phyloP scores from a whole-genome alignment of 306 rosid genomes.

The Canavalia gladiata region DNA sequence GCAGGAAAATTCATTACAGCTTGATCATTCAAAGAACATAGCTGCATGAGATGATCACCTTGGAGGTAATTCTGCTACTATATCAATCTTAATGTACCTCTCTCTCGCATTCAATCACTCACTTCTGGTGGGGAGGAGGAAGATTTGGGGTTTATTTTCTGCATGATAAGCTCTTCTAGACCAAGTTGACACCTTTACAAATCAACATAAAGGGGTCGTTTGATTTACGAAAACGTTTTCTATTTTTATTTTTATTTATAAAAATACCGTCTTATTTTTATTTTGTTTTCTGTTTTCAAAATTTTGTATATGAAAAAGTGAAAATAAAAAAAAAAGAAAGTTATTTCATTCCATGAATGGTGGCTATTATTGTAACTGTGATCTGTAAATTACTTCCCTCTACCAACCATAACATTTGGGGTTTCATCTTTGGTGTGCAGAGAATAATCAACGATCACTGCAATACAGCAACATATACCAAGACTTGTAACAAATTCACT shows the following conservation, averaged over 20 bases:
- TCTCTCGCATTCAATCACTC: neutral
- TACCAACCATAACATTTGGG: conserved; percentile 9
- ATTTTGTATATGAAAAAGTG: too few species aligned
- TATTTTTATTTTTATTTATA: too few species aligned
- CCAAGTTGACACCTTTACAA: neutral
- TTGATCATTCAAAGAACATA: conserved; percentile 52
- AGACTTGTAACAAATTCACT: conserved; percentile 26
- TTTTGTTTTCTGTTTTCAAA: too few species aligned
- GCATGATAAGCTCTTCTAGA: neutral
- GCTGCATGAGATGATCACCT: conserved; percentile 46
- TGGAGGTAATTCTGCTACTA: conserved; percentile 45
- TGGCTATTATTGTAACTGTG: conserved; percentile 30
- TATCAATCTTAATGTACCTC: neutral
- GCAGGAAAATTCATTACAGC: conserved; percentile 38
- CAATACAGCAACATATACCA: conserved; percentile 16
- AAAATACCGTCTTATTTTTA: too few species aligned
- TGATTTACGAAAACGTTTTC: too few species aligned
- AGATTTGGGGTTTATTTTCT: conserved; percentile 26
- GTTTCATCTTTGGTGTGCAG: conserved; percentile 48
- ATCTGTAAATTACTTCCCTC: conserved; percentile 22
- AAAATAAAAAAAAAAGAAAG: too few species aligned
- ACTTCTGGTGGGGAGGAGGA: neutral
- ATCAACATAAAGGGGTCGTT: neutral
- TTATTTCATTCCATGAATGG: conserved; percentile 13
- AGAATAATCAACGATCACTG: conserved; percentile 24